phyloP scores from a whole-genome alignment of 345 rosid genomes.

The Moricandia arvensis region DNA sequence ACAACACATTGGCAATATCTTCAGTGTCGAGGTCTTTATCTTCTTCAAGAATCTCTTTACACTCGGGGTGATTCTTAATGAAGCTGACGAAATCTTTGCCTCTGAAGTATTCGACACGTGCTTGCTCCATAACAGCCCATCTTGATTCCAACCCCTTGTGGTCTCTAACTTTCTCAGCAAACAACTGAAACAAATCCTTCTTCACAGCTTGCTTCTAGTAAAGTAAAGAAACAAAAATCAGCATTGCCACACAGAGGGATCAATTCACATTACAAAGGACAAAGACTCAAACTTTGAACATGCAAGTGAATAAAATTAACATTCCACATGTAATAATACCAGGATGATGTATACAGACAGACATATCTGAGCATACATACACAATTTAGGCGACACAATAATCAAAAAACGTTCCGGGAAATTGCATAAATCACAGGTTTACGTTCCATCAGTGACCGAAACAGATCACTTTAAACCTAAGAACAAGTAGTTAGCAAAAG shows the following conservation, averaged over 20 bases:
- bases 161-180: constrained; percentile 99
- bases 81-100: constrained; percentile 87
- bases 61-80: constrained; percentile 72
- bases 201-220: constrained; percentile 76
- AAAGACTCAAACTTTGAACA: neutral
- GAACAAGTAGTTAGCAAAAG: neutral
- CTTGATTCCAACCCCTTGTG: constrained; percentile 89
- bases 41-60: constrained; percentile 73
- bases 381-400: neutral
- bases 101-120: constrained; percentile 92
- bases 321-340: too few species aligned
- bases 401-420: neutral
- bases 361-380: neutral
- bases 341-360: too few species aligned
- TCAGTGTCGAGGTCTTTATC: constrained; percentile 74
- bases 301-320: neutral
- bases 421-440: neutral
- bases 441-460: neutral
- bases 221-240: neutral
- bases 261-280: constrained; percentile 7
- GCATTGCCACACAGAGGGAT: constrained; percentile 8
- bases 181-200: constrained; percentile 87
- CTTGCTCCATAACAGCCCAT: constrained; percentile 97
- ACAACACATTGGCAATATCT: constrained; percentile 76
- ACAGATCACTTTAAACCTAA: constrained; percentile 29